Conservation (phyloP, 805 yeast genomes). For the Myxozyma mucilagina region DNA sequence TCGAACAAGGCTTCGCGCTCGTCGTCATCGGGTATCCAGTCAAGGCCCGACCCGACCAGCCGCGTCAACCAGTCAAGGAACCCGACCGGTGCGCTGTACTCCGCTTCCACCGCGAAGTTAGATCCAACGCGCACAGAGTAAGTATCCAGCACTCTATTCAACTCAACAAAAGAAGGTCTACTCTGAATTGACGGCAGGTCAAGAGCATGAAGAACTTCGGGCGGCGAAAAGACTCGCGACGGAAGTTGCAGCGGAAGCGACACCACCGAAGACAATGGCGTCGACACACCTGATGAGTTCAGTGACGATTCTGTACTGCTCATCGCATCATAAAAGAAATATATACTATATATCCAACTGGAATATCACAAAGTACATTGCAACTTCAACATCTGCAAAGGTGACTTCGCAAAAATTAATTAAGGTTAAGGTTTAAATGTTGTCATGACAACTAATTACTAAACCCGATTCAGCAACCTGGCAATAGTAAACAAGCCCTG, state of each 20-base stretch:
- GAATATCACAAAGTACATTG: background rate
- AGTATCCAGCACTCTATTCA: background rate
- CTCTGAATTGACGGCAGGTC: conserved; percentile 20
- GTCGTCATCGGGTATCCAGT: conserved; percentile 33
- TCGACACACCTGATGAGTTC: background rate
- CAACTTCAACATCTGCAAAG: background rate
- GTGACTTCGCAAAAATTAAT: background rate
- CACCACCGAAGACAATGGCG: conserved; percentile 6
- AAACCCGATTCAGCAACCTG: background rate
- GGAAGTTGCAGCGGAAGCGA: conserved; percentile 16
- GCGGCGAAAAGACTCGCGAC: conserved; percentile 20
- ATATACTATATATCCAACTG: too few species aligned
- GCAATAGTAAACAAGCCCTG: conserved; percentile 13
- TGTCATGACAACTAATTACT: conserved; percentile 14
- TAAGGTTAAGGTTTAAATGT: background rate
- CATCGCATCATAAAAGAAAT: background rate
- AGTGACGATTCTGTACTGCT: conserved; percentile 1
- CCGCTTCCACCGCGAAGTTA: background rate
- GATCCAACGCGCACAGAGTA: background rate
- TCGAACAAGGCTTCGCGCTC: conserved; percentile 48
- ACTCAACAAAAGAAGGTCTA: conserved; percentile 10
- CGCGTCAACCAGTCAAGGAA: conserved; percentile 24
- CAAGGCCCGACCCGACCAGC: conserved; percentile 17
- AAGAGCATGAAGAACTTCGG: conserved; percentile 10
- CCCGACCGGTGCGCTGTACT: conserved; percentile 10